Evolutionary conservation across 371 early-diverging fungal species (phyloP).

Genomic region (Mortierella sp.): DNA sequence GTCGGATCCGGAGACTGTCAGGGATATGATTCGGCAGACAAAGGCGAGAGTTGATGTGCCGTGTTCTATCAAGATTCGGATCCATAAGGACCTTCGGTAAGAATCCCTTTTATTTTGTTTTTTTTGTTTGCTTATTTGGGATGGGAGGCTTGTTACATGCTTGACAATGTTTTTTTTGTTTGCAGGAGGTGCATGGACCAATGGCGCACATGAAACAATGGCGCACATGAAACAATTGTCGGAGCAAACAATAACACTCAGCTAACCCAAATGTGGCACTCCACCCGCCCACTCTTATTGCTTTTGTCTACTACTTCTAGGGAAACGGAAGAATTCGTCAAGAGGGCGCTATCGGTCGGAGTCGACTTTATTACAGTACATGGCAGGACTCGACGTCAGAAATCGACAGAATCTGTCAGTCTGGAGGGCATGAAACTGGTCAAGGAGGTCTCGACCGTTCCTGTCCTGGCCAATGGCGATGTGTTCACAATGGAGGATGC

Average conservation of each 20-base stretch:
- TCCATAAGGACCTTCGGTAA: conserved; percentile 77
- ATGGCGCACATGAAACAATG: background rate
- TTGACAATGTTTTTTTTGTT: background rate
- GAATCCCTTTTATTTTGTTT: background rate
- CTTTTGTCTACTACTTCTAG: conserved; percentile 40
- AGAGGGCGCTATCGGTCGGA: conserved; percentile 81
- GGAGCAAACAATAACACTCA: background rate
- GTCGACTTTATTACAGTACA: conserved; percentile 87
- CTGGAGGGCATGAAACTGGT: conserved; percentile 80
- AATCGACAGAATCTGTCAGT: conserved; percentile 81
- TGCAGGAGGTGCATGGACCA: background rate
- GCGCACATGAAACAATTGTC: background rate
- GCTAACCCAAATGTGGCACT: background rate
- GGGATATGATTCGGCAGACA: conserved; percentile 84
- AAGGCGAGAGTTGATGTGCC: conserved; percentile 76
- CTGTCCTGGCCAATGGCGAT: conserved; percentile 88
- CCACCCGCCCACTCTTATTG: background rate
- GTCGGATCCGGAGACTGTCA: conserved; percentile 83
- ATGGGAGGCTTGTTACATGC: too few relatives aligned
- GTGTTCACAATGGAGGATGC: conserved; percentile 80
- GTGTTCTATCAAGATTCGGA: conserved; percentile 86
- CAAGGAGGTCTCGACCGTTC: conserved; percentile 78
- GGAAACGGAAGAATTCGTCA: conserved; percentile 84
- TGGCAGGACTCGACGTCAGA: conserved; percentile 84
- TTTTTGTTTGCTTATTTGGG: background rate